Evolutionary conservation across 129 eudicot species (phyloP), one percentile per base, ranked within the genome.

Genomic region (Solidago caesia): DNA sequence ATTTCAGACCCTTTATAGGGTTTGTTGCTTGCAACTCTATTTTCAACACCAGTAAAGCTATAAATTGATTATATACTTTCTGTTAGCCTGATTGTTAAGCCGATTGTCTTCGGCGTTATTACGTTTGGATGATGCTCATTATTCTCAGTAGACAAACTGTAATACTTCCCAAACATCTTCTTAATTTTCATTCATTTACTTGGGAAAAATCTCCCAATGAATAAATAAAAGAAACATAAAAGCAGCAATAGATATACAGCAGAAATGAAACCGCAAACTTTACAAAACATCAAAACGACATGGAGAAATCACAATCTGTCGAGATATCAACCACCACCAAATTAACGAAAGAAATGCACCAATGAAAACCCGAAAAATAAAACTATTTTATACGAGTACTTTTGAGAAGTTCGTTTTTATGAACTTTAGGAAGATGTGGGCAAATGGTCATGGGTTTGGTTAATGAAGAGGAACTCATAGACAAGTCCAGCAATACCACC

Each of bases 401-500:
- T 67, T 68, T 67, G 9, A 16, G 48, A 46, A 67, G 46, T 12
- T 25, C 43, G 39, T 44, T 60, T 52, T 70, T 44, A 48, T 47
- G 13, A 77, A 45, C 55, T 48, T 74, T 79, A 76, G 25, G 64
- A 81, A 51, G 83, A 69, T 69, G 89, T 67, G 43, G 90, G 85
- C 79, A 86, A 73, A 70, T 86, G 90, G 11, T 77, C 90, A 66
- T 86, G 90, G 45, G 85, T 80, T 42, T 77, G 83, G 77, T 68
- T 83, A 8, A 83, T 86, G 77, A 86, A 86, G 72, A 83, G 73
- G 58, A 63, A 4, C 57, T 87, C 91, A 69, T 84, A 87, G 45
- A 87, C 58, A 39, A 81, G 78, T 16, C 87, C 90, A 57, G 90
- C 87, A 73, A 87, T 73, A 52, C 86, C 91, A 73, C 86, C 88